Conservation (phyloP, 768 basidiomycete genomes). For the Termitomyces heimii region DNA sequence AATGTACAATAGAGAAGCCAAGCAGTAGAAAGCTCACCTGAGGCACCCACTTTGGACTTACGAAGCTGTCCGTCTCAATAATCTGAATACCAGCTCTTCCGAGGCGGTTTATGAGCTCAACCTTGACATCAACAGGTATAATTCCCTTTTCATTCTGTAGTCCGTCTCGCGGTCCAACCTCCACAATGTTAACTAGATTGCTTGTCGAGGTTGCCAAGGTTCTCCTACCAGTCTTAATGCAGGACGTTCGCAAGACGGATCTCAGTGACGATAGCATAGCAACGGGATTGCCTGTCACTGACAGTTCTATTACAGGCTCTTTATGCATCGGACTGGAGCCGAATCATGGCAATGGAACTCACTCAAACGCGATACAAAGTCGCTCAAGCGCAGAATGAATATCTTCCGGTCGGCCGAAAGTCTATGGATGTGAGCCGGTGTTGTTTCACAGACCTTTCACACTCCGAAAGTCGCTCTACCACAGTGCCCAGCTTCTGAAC, state of each 20-base stretch:
- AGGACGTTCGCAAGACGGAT: conserved; percentile 5
- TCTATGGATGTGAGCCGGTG: too few relatives aligned
- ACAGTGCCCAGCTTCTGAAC: too few relatives aligned
- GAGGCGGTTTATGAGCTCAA: conserved; percentile 74
- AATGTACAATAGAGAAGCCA: neutral
- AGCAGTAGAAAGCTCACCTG: conserved; percentile 46
- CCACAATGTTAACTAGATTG: conserved; percentile 64
- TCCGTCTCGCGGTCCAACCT: conserved; percentile 89
- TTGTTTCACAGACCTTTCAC: too few relatives aligned
- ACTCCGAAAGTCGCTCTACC: neutral
- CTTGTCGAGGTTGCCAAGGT: conserved; percentile 16
- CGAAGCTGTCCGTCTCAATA: conserved; percentile 87
- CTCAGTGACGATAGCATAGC: conserved; percentile 7
- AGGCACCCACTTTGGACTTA: conserved; percentile 90
- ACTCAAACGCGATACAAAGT: neutral
- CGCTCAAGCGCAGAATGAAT: neutral
- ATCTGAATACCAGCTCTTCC: conserved; percentile 57
- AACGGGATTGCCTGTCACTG: neutral
- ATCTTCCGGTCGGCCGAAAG: neutral
- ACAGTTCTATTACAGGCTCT: conserved; percentile 1
- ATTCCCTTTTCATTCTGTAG: conserved; percentile 82
- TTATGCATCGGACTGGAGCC: conserved; percentile 9
- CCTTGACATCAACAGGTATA: conserved; percentile 69
- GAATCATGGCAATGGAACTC: conserved; percentile 3
- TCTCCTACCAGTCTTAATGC: conserved; percentile 22